These are phyloP conservation scores for Cyclotella choctawhatcheeana DNA, from an alignment of 108 stramenopile species.

Conservation along the genomic window DNA sequence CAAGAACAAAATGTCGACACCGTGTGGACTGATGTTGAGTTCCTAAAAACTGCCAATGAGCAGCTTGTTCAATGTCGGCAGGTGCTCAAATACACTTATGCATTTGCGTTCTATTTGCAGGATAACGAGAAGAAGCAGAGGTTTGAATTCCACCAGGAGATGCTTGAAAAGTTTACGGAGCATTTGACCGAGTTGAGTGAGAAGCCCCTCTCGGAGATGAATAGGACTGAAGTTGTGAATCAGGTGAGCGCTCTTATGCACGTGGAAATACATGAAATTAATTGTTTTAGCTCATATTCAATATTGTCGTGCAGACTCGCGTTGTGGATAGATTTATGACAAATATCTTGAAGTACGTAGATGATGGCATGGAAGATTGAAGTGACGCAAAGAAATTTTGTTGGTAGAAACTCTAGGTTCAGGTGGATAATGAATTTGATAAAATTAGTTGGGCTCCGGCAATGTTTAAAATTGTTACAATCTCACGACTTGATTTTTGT, in stretches of 20 bases:
- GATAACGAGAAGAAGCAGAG: constrained; percentile 75
- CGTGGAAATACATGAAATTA: not conserved
- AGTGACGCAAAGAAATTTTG: not conserved
- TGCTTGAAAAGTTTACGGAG: constrained; percentile 98
- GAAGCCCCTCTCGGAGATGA: constrained; percentile 86
- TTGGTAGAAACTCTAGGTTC: not conserved
- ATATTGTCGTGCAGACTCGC: constrained; percentile 61
- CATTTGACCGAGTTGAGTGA: constrained; percentile 88
- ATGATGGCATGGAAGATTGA: constrained; percentile 84
- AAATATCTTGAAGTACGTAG: constrained; percentile 89
- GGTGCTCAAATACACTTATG: constrained; percentile 96
- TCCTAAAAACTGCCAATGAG: constrained; percentile 95
- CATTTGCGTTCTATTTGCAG: constrained; percentile 92
- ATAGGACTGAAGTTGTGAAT: constrained; percentile 96
- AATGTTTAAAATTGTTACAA: no score
- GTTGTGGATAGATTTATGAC: constrained; percentile 94
- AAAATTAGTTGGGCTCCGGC: no score
- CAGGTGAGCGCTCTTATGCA: constrained; percentile 45
- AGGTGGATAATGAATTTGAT: not conserved
- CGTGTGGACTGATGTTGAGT: constrained; percentile 97
- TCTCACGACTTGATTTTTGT: no score
- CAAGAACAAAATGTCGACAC: constrained; percentile 83
- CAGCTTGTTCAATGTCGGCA: constrained; percentile 96
- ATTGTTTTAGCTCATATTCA: not conserved
- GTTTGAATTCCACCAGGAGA: constrained; percentile 98